phyloP scores from a whole-genome alignment of 768 basidiomycete species.

The Austroboletus eburneus region DNA sequence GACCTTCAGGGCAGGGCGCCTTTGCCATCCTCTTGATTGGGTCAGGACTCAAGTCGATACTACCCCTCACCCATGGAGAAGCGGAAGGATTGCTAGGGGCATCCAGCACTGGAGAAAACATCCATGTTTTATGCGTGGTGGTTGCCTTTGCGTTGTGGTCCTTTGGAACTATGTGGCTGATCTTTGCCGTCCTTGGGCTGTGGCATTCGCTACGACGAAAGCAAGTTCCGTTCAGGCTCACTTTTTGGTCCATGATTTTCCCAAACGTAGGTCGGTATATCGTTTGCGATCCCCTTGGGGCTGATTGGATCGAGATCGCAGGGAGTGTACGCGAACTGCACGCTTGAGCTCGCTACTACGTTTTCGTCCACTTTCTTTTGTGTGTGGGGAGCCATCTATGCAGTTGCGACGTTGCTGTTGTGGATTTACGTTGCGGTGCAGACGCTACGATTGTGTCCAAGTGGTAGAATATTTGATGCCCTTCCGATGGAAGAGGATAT shows the following conservation, averaged over 20 bases:
- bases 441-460: slow-evolving; percentile 35
- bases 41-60: slow-evolving; percentile 37
- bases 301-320: slow-evolving; percentile 14
- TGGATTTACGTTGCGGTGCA: slow-evolving; percentile 48
- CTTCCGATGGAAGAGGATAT: slow-evolving; percentile 36
- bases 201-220: slow-evolving; percentile 37
- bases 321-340: slow-evolving; percentile 66
- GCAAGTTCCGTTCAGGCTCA: slow-evolving; percentile 48
- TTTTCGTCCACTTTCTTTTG: slow-evolving; percentile 56
- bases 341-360: slow-evolving; percentile 45
- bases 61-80: slow-evolving; percentile 33
- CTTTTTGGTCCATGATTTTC: slow-evolving; percentile 69
- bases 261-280: slow-evolving; percentile 50
- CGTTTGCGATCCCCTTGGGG: neutral
- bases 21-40: slow-evolving; percentile 56
- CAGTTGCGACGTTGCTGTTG: slow-evolving; percentile 44
- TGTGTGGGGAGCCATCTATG: slow-evolving; percentile 54
- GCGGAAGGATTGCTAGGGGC: slow-evolving; percentile 35
- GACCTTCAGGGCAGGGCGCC: slow-evolving; percentile 67
- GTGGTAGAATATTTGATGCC: slow-evolving; percentile 42
- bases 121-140: slow-evolving; percentile 46
- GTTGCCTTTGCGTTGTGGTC: slow-evolving; percentile 55
- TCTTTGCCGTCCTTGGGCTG: slow-evolving; percentile 52
- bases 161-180: slow-evolving; percentile 58
- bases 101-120: slow-evolving; percentile 33